Base-by-base conservation (phyloP, 1,284 basidiomycete genomes). In the Coriolopsis trogii region DNA sequence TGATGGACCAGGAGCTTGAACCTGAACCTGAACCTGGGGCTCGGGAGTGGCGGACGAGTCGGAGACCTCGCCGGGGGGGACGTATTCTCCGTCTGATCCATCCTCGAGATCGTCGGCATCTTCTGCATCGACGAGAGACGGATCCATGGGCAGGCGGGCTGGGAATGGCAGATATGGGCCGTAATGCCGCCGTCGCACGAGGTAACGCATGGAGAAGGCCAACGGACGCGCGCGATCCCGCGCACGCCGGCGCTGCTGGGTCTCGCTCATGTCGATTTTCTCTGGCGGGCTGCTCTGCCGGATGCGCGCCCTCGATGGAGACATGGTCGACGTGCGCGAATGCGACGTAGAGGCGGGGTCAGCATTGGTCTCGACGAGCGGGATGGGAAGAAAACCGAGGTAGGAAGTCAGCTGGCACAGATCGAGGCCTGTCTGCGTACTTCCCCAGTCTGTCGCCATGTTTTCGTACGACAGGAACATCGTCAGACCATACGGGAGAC, bases 181-280 rank as follows among this genome's bases (percentile, higher is more conserved):
- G 71, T 73, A 81, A n/a, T 68, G 59, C 16, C 78, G 67, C 28
- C 73, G 67, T 1, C 62, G 61, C 13, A 64, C 65, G 16, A 79
- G 68, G 47, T 79, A 82, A 16, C 68, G 64, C 63, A 81, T 73
- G 48, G 78, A 70, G 56, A 81, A 81, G 5, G 76, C 77, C 24
- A 69, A 69, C 37, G 68, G 67, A 16, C 76, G 67, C 0, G 80
- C 63, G 49, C 34, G 7, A 6, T 49, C 30, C 6, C 46, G 51
- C 10, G 56, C 58, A n/a, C 58, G 51, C 6, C 53, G 44, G 2
- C 63, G 41, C 37, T 74, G 72, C n/a, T 59, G 52, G 13, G 38
- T 16, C 34, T 50, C 49, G 48, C 48, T 55, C 56, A 55, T 59
- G 45, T 47, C 50, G 33, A 46, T 10, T 10, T n/a, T 16, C 25